A percentile compares a stretch with the other conserved stretches of the same genome.
These are phyloP conservation scores for Canavalia gladiata DNA, from an alignment of 306 rosid genomes.

Conservation along the genomic window DNA sequence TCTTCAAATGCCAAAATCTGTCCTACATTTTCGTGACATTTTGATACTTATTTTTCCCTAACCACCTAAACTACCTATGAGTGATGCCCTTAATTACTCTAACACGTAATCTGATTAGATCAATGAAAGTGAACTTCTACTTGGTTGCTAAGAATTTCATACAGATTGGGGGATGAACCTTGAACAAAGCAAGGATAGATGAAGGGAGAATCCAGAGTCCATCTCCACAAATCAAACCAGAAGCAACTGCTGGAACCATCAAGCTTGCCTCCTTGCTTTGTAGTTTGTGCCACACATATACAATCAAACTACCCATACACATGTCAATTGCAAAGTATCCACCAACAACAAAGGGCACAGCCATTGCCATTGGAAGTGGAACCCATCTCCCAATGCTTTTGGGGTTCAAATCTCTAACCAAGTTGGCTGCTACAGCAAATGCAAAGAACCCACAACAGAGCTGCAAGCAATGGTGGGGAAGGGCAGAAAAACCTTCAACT, in stretches of 20 bases:
- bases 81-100: too few species aligned
- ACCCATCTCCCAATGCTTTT: constrained; percentile 64
- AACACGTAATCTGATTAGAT: neutral
- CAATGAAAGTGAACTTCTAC: constrained; percentile 40
- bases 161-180: constrained; percentile 82
- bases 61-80: too few species aligned
- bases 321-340: constrained; percentile 89
- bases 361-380: constrained; percentile 99
- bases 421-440: constrained; percentile 79
- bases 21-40: too few species aligned
- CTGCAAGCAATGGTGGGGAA: constrained; percentile 88
- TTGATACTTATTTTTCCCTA: too few species aligned
- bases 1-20: too few species aligned
- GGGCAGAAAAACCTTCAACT: constrained; percentile 93
- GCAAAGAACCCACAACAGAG: constrained; percentile 86
- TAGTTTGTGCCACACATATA: constrained; percentile 70
- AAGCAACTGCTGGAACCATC: constrained; percentile 89
- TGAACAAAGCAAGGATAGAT: constrained; percentile 79
- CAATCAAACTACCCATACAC: constrained; percentile 83
- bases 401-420: constrained; percentile 78
- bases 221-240: constrained; percentile 94
- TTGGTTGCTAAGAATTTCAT: constrained; percentile 67
- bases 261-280: constrained; percentile 57
- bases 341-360: constrained; percentile 96
- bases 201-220: constrained; percentile 92